Evolutionary conservation across 495 filamentous ascomycete genomes (phyloP), one percentile per base, ranked within the genome.

Genomic region (Xylaria flabelliformis): DNA sequence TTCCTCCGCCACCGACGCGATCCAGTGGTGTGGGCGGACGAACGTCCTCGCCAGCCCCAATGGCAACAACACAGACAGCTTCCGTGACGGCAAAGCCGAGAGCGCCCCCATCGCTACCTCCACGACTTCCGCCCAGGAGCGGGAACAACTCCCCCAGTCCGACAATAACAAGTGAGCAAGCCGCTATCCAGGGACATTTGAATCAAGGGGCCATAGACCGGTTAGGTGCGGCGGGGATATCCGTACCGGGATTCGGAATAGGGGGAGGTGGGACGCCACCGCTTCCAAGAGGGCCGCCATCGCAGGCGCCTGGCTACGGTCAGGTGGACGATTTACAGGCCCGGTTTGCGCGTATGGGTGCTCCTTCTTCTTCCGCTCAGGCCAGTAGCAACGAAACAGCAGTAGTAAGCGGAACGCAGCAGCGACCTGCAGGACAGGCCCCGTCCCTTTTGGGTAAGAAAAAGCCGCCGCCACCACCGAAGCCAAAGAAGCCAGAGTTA

Each of bases 231-330:
- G 91, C 94, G 7, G 95, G 95, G 4, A 85, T 97, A 55, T 93
- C 90, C 0, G 94, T 98, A 3, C 93, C 95, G 1, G 92, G 87
- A 0, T 84, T 97, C 53, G 92, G 92, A 19, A 97, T 97, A 72
- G 90, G 90, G 15, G 76, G 73, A 61, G 77, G 32, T 71, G 79
- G 64, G 53, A 34, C 50, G 10, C 72, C 71, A 21, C 62, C 79
- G 8, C 67, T 72, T 26, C 63, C 64, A 39, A 59, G 26, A 15
- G 34, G 19, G 3, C 48, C 59, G 8, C 24, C 56, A 29, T 19
- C 61, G 56, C 70, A 59, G 15, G 50, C 4, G 4, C 51, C 48
- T 0, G 53, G 39, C 19, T 48, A 46, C 36, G 55, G 74, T 19
- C 88, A 89, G 50, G 75, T 93, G 6, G 87, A 85, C 73, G 90